Percentiles rank a stretch among this genome's conserved stretches.
Evolutionary conservation across 148 eudicot genomes (phyloP).

Genomic region (Amaranthus palmeri): DNA sequence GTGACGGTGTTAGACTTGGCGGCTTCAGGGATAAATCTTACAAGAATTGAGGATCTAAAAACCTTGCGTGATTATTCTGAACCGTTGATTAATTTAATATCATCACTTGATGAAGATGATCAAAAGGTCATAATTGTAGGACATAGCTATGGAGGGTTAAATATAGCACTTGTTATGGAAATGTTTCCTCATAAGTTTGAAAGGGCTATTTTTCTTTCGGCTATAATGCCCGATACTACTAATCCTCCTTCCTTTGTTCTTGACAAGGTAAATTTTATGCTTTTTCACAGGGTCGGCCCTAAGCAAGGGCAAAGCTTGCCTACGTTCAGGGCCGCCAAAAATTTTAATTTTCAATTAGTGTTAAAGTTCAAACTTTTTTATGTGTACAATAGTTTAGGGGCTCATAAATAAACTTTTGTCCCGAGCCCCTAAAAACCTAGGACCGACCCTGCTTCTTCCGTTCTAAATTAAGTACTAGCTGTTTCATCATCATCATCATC

Average conservation of each 20-base stretch:
- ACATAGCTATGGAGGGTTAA: constrained; percentile 20
- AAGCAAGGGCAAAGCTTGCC: no score
- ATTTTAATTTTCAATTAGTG: no score
- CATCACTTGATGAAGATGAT: neutral
- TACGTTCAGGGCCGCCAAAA: no score
- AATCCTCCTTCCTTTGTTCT: constrained; percentile 15
- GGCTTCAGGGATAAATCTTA: constrained; percentile 27
- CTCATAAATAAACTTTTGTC: no score
- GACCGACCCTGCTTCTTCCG: no score
- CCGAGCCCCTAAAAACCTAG: no score
- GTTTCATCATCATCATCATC: no score
- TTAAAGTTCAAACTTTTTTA: no score
- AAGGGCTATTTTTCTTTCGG: constrained; percentile 15
- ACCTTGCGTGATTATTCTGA: constrained; percentile 18
- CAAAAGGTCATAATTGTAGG: constrained; percentile 20
- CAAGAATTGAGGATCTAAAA: constrained; percentile 16
- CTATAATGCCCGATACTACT: constrained; percentile 15
- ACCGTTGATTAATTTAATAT: neutral
- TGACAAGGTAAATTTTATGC: constrained; percentile 2
- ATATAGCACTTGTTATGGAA: constrained; percentile 3
- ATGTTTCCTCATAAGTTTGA: constrained; percentile 11
- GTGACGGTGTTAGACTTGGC: constrained; percentile 35
- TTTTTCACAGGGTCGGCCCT: no score
- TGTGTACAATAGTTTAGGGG: no score
- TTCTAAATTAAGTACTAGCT: no score